Conservation (phyloP, 139 green algal species). For the Desmodesmus armatus region DNA sequence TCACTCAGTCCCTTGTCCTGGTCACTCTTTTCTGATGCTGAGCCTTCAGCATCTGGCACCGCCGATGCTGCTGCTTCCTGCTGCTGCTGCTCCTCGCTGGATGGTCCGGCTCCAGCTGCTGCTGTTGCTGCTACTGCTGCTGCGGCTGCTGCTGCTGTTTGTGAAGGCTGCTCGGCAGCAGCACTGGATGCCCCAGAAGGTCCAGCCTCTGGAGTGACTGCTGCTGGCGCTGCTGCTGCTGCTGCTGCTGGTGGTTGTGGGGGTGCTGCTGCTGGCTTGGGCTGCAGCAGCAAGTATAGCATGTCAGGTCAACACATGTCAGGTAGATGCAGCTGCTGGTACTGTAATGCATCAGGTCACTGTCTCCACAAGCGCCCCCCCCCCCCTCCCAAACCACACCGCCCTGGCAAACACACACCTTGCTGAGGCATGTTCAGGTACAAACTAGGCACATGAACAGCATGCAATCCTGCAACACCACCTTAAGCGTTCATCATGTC, state of each 20-base stretch:
- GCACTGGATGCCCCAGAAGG: too few relatives aligned
- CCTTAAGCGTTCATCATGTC: too few relatives aligned
- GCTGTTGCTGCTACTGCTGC: slow-evolving; percentile 7
- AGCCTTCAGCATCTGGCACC: slow-evolving; percentile 6
- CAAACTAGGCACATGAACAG: too few relatives aligned
- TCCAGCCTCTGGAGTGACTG: slow-evolving; percentile 12
- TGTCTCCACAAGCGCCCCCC: too few relatives aligned
- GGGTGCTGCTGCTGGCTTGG: background rate
- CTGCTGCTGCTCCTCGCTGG: too few relatives aligned
- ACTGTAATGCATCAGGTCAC: too few relatives aligned
- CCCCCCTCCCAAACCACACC: too few relatives aligned
- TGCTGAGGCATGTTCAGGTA: too few relatives aligned
- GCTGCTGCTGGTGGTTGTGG: background rate
- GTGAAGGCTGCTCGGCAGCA: background rate
- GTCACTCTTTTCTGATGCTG: slow-evolving; percentile 13
- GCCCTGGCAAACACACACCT: too few relatives aligned
- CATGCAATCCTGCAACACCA: too few relatives aligned
- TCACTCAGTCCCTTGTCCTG: slow-evolving; percentile 63
- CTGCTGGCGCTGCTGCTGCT: slow-evolving; percentile 28
- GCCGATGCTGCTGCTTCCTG: background rate
- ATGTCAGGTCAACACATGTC: too few relatives aligned
- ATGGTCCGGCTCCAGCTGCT: background rate
- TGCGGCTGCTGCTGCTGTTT: slow-evolving; percentile 3
- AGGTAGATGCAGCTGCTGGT: too few relatives aligned
- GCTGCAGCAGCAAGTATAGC: background rate